Evolutionary conservation across 345 rosid genomes (phyloP).

Genomic region (Rhizophora apiculata): DNA sequence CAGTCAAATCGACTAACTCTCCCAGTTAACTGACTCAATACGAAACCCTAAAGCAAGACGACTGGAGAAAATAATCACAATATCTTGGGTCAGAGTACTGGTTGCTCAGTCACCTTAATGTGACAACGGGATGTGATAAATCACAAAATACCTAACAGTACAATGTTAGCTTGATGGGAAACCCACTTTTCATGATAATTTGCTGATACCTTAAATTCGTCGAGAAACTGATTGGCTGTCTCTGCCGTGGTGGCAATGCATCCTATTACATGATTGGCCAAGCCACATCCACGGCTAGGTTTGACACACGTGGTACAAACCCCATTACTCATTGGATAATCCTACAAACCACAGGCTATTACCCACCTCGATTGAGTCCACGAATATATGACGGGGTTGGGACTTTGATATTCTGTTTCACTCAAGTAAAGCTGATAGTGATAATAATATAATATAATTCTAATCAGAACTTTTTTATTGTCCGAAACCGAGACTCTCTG

Average conservation of each 20-base stretch:
- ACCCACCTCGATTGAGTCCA: slow-evolving; percentile 38
- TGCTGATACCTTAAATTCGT: slow-evolving; percentile 76
- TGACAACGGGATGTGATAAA: neutral
- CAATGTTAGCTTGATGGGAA: neutral
- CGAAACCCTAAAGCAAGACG: slow-evolving; percentile 39
- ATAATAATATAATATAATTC: neutral
- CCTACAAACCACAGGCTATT: slow-evolving; percentile 23
- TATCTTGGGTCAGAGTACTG: slow-evolving; percentile 30
- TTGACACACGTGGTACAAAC: slow-evolving; percentile 45
- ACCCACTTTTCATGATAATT: slow-evolving; percentile 10
- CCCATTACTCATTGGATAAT: slow-evolving; percentile 38
- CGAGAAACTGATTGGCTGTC: slow-evolving; percentile 77
- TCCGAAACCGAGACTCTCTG: slow-evolving; percentile 34
- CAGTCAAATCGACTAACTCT: slow-evolving; percentile 55
- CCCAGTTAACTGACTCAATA: slow-evolving; percentile 45
- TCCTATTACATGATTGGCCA: slow-evolving; percentile 56
- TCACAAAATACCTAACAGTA: neutral
- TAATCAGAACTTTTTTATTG: neutral
- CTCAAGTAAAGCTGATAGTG: neutral
- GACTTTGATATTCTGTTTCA: slow-evolving; percentile 8
- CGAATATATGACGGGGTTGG: neutral
- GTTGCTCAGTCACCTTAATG: slow-evolving; percentile 13
- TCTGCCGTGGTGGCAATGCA: slow-evolving; percentile 49
- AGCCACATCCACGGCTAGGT: slow-evolving; percentile 30
- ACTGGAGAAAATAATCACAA: neutral